phyloP scores from a whole-genome alignment of 306 rosid genomes.

The Notholithocarpus densiflorus region DNA sequence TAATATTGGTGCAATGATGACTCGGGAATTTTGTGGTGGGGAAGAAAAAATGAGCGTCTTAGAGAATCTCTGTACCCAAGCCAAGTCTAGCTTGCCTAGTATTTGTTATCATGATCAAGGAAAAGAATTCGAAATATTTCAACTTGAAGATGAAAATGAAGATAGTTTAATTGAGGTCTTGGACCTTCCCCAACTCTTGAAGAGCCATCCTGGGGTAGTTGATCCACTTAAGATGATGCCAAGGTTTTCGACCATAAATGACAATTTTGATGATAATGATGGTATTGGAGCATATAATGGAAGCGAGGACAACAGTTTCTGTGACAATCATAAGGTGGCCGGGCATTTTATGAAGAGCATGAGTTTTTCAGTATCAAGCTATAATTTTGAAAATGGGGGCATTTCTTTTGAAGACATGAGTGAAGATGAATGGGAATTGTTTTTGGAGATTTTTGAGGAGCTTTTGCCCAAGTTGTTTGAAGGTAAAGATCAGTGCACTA shows the following conservation, averaged over 20 bases:
- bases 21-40: constrained; percentile 49
- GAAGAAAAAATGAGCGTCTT: constrained; percentile 50
- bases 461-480: constrained; percentile 44
- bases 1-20: constrained; percentile 82
- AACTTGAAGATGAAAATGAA: constrained; percentile 14
- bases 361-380: constrained; percentile 34
- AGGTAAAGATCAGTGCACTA: constrained; percentile 30
- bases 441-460: constrained; percentile 54
- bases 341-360: constrained; percentile 20
- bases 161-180: constrained; percentile 21
- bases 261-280: background rate
- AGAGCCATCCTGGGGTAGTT: constrained; percentile 16
- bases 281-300: background rate
- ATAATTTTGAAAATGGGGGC: constrained; percentile 31
- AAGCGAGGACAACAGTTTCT: background rate
- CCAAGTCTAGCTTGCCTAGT: constrained; percentile 39
- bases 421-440: constrained; percentile 58
- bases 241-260: constrained; percentile 21
- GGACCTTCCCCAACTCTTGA: constrained; percentile 23
- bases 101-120: constrained; percentile 1
- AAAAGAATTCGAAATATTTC: constrained; percentile 21
- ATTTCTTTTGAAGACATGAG: constrained; percentile 68
- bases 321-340: constrained; percentile 7
- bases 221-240: constrained; percentile 16
- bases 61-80: constrained; percentile 58